phyloP scores from a whole-genome alignment of 768 basidiomycete species.

The Pisolithus tinctorius region DNA sequence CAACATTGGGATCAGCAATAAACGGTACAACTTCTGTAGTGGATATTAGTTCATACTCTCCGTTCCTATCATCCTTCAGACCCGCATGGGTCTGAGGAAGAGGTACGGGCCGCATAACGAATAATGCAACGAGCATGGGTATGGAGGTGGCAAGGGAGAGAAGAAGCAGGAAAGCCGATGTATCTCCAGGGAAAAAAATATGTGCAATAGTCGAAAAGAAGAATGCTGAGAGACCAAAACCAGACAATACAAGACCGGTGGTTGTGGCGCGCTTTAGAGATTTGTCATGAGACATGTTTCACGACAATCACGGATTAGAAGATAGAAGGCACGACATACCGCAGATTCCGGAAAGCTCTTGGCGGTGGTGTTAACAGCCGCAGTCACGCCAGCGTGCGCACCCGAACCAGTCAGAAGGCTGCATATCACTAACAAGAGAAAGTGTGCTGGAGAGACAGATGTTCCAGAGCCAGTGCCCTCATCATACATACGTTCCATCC shows the following conservation, averaged over 20 bases:
- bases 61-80: slow-evolving; percentile 26
- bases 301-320: neutral
- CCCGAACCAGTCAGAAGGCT: slow-evolving; percentile 69
- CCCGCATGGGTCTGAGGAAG: slow-evolving; percentile 16
- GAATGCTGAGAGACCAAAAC: slow-evolving; percentile 84
- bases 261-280: slow-evolving; percentile 53
- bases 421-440: slow-evolving; percentile 48
- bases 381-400: slow-evolving; percentile 57
- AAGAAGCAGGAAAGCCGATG: slow-evolving; percentile 64
- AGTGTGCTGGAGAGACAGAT: slow-evolving; percentile 31
- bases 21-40: neutral
- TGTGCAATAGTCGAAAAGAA: slow-evolving; percentile 72
- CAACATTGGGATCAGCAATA: neutral
- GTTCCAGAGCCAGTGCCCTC: slow-evolving; percentile 30
- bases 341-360: slow-evolving; percentile 67
- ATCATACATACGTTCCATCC: slow-evolving; percentile 59
- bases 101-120: slow-evolving; percentile 61
- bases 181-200: slow-evolving; percentile 62
- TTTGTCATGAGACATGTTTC: neutral
- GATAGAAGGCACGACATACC: slow-evolving; percentile 33
- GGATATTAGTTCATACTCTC: neutral
- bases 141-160: slow-evolving; percentile 67
- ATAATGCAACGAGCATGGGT: slow-evolving; percentile 67
- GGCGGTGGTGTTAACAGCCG: slow-evolving; percentile 23
- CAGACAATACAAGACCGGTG: slow-evolving; percentile 70